phyloP scores from a whole-genome alignment of 208 protist species.

The Acanthamoeba rhysodes region DNA sequence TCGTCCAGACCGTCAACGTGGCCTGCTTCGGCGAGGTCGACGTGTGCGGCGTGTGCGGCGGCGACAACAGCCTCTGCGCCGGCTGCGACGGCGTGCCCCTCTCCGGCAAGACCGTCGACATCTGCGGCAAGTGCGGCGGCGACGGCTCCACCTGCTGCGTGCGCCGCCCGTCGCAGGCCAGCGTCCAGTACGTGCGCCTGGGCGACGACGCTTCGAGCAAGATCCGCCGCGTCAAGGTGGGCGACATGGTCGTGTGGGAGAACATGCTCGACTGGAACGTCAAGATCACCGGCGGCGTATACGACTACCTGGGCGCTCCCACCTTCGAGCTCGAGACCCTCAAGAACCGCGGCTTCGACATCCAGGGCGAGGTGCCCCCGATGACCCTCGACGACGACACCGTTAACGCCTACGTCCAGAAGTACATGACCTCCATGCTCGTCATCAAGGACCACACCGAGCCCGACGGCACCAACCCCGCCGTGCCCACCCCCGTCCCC shows the following conservation, averaged over 20 bases:
- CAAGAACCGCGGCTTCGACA: neutral
- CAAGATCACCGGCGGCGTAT: conserved; percentile 57
- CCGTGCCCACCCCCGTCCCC: conserved; percentile 5
- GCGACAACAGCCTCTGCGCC: conserved; percentile 30
- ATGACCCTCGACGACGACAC: conserved; percentile 50
- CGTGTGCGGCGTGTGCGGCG: conserved; percentile 65
- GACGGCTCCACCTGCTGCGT: conserved; percentile 50
- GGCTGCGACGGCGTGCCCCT: conserved; percentile 62
- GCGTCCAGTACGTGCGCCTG: neutral
- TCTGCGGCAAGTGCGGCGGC: conserved; percentile 71
- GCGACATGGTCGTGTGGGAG: conserved; percentile 50
- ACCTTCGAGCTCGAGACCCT: neutral
- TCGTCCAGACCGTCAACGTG: neutral
- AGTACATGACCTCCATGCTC: conserved; percentile 7
- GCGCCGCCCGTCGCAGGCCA: conserved; percentile 30
- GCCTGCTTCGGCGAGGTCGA: conserved; percentile 6
- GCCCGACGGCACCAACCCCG: neutral
- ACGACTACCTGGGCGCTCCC: conserved; percentile 11
- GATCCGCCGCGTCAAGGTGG: conserved; percentile 54
- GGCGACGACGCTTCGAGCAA: neutral
- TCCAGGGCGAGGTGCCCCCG: neutral
- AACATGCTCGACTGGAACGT: conserved; percentile 62
- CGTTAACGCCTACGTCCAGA: conserved; percentile 22
- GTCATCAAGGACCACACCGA: conserved; percentile 36
- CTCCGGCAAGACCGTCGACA: conserved; percentile 29